Percentiles rank a stretch among this genome's conserved stretches.
phyloP scores from a whole-genome alignment of 1,284 basidiomycete species.

The Ustilago loliicola region DNA sequence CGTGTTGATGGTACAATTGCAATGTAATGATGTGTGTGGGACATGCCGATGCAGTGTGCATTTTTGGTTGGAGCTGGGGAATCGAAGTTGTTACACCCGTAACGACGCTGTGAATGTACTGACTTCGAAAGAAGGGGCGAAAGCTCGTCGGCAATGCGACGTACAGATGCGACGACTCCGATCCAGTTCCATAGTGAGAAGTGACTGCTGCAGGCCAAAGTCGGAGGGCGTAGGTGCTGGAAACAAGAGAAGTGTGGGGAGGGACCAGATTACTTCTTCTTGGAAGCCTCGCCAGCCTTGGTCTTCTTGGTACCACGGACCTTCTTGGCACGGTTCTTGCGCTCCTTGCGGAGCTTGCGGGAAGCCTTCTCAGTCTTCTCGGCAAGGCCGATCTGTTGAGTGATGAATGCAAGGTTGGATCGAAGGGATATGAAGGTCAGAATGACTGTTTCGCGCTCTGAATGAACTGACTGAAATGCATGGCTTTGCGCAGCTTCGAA shows the following conservation, averaged over 20 bases:
- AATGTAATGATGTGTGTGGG: conserved; percentile 15
- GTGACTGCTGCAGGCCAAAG: conserved; percentile 30
- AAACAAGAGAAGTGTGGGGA: conserved; percentile 7
- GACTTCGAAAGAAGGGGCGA: conserved; percentile 56
- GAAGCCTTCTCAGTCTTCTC: conserved; percentile 90
- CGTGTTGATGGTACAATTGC: conserved; percentile 55
- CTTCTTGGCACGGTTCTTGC: conserved; percentile 99
- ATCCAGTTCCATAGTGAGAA: conserved; percentile 12
- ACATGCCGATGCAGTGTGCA: conserved; percentile 35
- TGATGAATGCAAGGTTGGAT: conserved; percentile 2
- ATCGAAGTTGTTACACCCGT: conserved; percentile 7
- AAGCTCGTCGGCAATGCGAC: conserved; percentile 43
- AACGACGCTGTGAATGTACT: conserved; percentile 24
- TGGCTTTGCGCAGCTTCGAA: neutral
- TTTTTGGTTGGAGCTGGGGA: conserved; percentile 9
- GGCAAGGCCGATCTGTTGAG: conserved; percentile 76
- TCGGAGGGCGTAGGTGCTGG: conserved; percentile 1
- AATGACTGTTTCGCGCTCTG: conserved; percentile 11
- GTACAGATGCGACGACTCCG: conserved; percentile 12
- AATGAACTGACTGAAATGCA: neutral
- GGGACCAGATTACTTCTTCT: conserved; percentile 63
- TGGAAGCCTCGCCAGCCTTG: conserved; percentile 59
- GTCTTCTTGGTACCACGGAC: conserved; percentile 78
- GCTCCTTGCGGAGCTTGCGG: conserved; percentile 98
- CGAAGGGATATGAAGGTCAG: conserved; percentile 9